Evolutionary conservation across 2,329 filamentous ascomycete species (phyloP).

Genomic region (Pestalotiopsis sp.): DNA sequence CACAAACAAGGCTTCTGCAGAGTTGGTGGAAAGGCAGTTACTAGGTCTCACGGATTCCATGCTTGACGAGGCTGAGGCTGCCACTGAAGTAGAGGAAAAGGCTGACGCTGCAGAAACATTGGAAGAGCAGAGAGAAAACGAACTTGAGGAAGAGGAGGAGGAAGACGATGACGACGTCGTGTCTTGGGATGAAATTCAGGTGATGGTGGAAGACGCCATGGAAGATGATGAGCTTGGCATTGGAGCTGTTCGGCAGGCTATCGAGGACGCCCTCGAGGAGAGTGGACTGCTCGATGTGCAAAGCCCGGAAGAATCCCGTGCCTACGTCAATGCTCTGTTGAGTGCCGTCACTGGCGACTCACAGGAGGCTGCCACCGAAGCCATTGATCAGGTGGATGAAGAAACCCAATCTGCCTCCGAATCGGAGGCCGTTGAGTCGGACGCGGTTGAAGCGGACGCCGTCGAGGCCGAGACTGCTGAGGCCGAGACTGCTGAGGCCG

Average conservation of each 20-base stretch:
- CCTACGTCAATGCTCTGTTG: conserved; percentile 51
- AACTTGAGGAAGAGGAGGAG: conserved; percentile 14
- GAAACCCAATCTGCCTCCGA: conserved; percentile 7
- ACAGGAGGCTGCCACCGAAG: conserved; percentile 14
- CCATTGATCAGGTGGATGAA: neutral
- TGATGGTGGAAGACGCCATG: conserved; percentile 56
- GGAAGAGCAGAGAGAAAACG: conserved; percentile 20
- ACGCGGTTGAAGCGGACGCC: conserved; percentile 23
- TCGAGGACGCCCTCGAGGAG: conserved; percentile 55
- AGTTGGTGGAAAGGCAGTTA: conserved; percentile 67
- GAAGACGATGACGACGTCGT: conserved; percentile 31
- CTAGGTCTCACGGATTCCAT: conserved; percentile 45
- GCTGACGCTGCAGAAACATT: conserved; percentile 19
- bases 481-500: too few species aligned
- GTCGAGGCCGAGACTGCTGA: neutral
- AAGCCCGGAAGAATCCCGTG: conserved; percentile 44
- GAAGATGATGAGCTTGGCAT: conserved; percentile 57
- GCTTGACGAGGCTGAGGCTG: conserved; percentile 13
- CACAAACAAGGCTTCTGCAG: conserved; percentile 62
- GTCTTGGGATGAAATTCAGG: conserved; percentile 56
- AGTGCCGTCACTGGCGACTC: conserved; percentile 42
- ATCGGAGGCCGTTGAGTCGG: neutral
- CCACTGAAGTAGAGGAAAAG: conserved; percentile 17
- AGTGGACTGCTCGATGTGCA: conserved; percentile 50
- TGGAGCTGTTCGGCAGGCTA: conserved; percentile 51